Base-by-base conservation (phyloP, 129 eudicot genomes). In the Tagetes patula region DNA sequence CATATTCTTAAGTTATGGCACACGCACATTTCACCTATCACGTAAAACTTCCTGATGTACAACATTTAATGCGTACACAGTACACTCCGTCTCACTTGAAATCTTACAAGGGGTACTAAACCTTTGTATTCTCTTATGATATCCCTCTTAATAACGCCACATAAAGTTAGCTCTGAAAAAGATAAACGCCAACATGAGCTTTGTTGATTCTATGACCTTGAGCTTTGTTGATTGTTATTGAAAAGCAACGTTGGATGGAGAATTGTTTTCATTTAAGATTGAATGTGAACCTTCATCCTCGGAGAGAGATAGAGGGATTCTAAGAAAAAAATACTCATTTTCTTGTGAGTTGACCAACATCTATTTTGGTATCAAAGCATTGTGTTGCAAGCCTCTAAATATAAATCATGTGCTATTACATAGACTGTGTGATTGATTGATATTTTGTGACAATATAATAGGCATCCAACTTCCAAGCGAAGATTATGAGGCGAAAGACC, bases 131-230 rank as follows among this genome's bases (percentile, higher is more conserved):
- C 11, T 59, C 39, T 1, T 6, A 40, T 31, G 65, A 59, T 32
- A 59, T 59, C 39, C 65, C 65, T 59, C 65, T 59, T 10, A 40
- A 59, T 1, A 59, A 32, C 6, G 41, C 65, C n/a, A 59, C 39
- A 32, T 59, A 31, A 32, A 59, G 65, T 8, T 59, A 40, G 1
- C 38, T 40, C 32, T 33, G 47, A 3, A 9, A 42, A 42, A 43
- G 47, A 43, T 43, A 43, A 43, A 43, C 47, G 8, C 47, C 47
- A 43, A 43, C 47, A 43, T 43, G 11, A 2, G 11, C 27, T 20
- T 20, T 20, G 27, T 20, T 8, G 8, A 43, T 43, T 10, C 2
- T 43, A 6, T 43, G 47, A 43, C 47, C 47, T 43, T 6, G 47
- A 43, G 47, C 47, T 43, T 43, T 43, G 47, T 3, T 8, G 36